These are phyloP conservation scores for Lentinula lateritia DNA, from an alignment of 768 basidiomycete species.

Conservation along the genomic window DNA sequence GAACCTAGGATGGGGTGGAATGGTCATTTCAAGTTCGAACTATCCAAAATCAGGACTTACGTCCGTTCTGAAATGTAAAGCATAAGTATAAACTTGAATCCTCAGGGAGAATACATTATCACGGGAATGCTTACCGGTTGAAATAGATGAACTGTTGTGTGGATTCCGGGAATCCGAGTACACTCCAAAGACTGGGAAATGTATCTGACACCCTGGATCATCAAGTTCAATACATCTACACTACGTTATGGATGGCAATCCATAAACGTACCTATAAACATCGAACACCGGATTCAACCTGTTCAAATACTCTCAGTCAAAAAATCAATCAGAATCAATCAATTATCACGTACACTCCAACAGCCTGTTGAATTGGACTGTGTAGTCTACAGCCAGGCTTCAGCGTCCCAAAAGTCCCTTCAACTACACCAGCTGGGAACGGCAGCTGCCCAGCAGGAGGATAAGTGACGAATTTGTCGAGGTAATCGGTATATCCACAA, in stretches of 20 bases:
- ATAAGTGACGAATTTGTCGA: constrained; percentile 56
- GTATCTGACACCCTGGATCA: constrained; percentile 42
- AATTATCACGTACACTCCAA: constrained; percentile 35
- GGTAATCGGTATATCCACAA: constrained; percentile 60
- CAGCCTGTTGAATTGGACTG: constrained; percentile 41
- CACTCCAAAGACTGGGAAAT: constrained; percentile 47
- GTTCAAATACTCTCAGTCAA: not conserved
- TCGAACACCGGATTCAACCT: constrained; percentile 55
- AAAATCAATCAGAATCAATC: not conserved
- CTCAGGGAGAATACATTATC: not conserved
- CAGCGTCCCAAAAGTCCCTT: constrained; percentile 32
- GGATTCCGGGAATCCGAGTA: constrained; percentile 64
- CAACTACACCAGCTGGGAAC: constrained; percentile 45
- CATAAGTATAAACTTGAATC: constrained; percentile 1
- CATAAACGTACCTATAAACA: constrained; percentile 36
- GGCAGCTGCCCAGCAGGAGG: constrained; percentile 61
- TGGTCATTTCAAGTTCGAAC: not conserved
- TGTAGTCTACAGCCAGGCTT: constrained; percentile 39
- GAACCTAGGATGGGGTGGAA: constrained; percentile 21
- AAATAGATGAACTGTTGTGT: constrained; percentile 54
- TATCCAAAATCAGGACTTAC: constrained; percentile 14
- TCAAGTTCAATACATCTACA: not conserved
- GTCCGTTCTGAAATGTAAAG: constrained; percentile 24
- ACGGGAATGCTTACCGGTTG: constrained; percentile 30
- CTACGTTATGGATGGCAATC: not conserved